A percentile compares a stretch with the other conserved stretches of the same genome.
Conservation (phyloP, 1,284 basidiomycete genomes). For the Pyrrhoderma lamaoense region DNA sequence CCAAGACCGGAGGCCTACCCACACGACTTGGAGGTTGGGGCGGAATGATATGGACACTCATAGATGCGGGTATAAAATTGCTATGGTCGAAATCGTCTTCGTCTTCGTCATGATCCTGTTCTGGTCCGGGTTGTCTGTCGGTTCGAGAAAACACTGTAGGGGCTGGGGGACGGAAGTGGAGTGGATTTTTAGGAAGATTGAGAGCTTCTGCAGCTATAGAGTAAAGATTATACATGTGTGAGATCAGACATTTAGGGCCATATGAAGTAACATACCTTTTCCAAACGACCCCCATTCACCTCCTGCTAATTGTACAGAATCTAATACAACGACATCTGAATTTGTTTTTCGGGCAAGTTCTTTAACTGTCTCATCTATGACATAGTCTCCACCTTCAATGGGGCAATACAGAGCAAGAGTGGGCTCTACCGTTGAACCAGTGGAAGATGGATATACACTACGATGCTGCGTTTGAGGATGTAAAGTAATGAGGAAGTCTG, state of each 20-base stretch:
- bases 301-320: conserved; percentile 74
- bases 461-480: conserved; percentile 75
- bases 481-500: conserved; percentile 64
- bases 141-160: conserved; percentile 23
- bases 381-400: conserved; percentile 75
- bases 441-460: conserved; percentile 48
- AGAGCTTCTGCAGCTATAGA: conserved; percentile 51
- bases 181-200: conserved; percentile 62
- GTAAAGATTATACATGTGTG: conserved; percentile 16
- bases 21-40: conserved; percentile 32
- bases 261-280: conserved; percentile 43
- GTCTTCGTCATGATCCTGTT: conserved; percentile 44
- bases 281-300: conserved; percentile 75
- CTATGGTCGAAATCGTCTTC: conserved; percentile 30
- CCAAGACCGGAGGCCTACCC: conserved; percentile 8
- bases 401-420: conserved; percentile 78
- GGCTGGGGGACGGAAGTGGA: conserved; percentile 49
- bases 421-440: conserved; percentile 56
- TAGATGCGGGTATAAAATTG: conserved; percentile 33
- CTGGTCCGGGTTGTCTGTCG: conserved; percentile 19
- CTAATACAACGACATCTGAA: conserved; percentile 75
- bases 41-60: conserved; percentile 57
- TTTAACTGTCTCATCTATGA: conserved; percentile 70
- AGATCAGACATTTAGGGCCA: too few relatives aligned
- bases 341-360: conserved; percentile 65